A percentile compares a stretch with the other conserved stretches of the same genome.
Conservation (phyloP, 1,284 basidiomycete genomes). For the Hymenochaete sp. region DNA sequence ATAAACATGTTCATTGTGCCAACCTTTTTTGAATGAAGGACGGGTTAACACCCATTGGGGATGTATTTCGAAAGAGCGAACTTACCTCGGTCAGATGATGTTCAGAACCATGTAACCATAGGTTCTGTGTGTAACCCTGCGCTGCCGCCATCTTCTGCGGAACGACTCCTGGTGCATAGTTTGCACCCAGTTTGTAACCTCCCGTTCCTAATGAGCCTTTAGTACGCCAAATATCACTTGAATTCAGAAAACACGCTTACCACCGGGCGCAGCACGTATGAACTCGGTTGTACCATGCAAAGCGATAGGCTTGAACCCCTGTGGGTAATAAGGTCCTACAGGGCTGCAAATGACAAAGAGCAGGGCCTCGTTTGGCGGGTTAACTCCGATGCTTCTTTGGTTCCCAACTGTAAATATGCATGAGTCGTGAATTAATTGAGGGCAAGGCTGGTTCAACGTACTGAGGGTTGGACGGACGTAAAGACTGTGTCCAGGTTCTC, state of each 20-base stretch:
- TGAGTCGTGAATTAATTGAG: background rate
- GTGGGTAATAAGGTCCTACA: slow-evolving; percentile 91
- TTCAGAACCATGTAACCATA: slow-evolving; percentile 88
- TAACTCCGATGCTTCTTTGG: slow-evolving; percentile 81
- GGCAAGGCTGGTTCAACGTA: slow-evolving; percentile 28
- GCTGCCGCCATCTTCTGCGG: slow-evolving; percentile 82
- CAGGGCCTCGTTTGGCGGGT: slow-evolving; percentile 81
- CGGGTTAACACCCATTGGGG: background rate
- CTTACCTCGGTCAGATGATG: slow-evolving; percentile 74
- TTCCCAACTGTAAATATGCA: slow-evolving; percentile 64
- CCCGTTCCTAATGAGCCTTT: slow-evolving; percentile 54
- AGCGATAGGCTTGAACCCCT: slow-evolving; percentile 93
- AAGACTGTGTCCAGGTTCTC: slow-evolving; percentile 81
- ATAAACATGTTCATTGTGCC: slow-evolving; percentile 98
- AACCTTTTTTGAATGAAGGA: slow-evolving; percentile 35
- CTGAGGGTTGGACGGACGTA: slow-evolving; percentile 83
- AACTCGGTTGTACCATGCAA: slow-evolving; percentile 88
- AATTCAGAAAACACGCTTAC: slow-evolving; percentile 32
- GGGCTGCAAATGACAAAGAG: slow-evolving; percentile 93
- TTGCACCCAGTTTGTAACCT: slow-evolving; percentile 85
- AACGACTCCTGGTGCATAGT: slow-evolving; percentile 86
- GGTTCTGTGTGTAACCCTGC: slow-evolving; percentile 87
- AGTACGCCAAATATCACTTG: background rate
- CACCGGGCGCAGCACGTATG: slow-evolving; percentile 85
- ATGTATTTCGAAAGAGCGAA: background rate